phyloP scores from a whole-genome alignment of 257 asterid species.

The Ballota nigra region DNA sequence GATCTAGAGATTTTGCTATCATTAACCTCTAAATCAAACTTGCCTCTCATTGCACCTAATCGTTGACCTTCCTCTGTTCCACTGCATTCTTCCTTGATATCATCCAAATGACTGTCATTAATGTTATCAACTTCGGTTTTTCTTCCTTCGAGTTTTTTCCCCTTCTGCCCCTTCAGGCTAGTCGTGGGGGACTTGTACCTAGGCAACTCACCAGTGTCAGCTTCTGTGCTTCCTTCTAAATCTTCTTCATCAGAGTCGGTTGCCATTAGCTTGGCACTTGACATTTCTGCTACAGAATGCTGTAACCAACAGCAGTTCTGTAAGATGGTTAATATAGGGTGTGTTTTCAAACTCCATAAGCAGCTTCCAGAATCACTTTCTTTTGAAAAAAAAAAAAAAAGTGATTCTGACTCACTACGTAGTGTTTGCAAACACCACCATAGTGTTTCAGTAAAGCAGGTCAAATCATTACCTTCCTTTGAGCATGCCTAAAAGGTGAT shows the following conservation, averaged over 20 bases:
- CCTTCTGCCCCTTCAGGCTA: constrained; percentile 42
- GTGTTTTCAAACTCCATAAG: too few species aligned
- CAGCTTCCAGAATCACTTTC: too few species aligned
- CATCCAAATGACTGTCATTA: constrained; percentile 57
- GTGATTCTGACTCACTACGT: too few species aligned
- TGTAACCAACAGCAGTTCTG: constrained; percentile 36
- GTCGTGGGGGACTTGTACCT: constrained; percentile 39
- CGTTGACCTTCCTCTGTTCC: constrained; percentile 84
- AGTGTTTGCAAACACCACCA: too few species aligned
- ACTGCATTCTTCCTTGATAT: constrained; percentile 87
- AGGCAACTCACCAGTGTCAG: constrained; percentile 71
- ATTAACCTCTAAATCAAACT: constrained; percentile 46
- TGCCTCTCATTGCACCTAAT: constrained; percentile 47
- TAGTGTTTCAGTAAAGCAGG: constrained; percentile 13
- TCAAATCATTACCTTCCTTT: constrained; percentile 55
- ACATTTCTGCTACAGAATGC: constrained; percentile 41
- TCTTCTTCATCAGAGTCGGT: constrained; percentile 76
- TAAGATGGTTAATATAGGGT: constrained; percentile 13
- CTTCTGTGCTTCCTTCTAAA: constrained; percentile 82
- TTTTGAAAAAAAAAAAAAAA: too few species aligned
- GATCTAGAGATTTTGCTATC: constrained; percentile 47
- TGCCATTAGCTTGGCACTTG: constrained; percentile 39
- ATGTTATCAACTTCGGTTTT: constrained; percentile 53
- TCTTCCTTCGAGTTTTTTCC: constrained; percentile 41
- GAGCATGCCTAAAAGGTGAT: constrained; percentile 65